A percentile compares a stretch with the other conserved stretches of the same genome.
These are phyloP conservation scores for Codiaeum variegatum DNA, from an alignment of 441 rosid genomes.

Conservation along the genomic window DNA sequence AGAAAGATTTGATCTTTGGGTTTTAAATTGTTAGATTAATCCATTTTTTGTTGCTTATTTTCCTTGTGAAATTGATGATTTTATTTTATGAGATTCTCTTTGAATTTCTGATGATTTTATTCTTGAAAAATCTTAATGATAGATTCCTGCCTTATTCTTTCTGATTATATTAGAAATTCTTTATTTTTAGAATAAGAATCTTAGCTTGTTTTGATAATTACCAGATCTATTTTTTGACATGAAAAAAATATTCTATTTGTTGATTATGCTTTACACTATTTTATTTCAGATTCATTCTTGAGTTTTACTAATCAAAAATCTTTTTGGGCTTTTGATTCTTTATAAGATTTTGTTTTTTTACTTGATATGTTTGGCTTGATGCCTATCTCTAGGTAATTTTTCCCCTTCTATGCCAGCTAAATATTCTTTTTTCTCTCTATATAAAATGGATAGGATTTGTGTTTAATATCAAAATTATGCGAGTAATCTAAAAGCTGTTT, in stretches of 20 bases:
- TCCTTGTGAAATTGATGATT: background rate
- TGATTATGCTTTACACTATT: background rate
- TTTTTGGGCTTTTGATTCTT: background rate
- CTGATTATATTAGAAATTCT: background rate
- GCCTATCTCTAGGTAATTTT: background rate
- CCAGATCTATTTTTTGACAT: background rate
- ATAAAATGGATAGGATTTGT: background rate
- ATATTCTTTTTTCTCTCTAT: background rate
- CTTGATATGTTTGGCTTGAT: background rate
- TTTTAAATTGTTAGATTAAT: background rate
- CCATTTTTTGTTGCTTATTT: background rate
- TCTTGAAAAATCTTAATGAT: background rate
- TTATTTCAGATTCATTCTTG: background rate
- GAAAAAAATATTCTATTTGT: background rate
- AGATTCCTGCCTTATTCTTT: background rate
- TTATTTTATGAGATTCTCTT: background rate
- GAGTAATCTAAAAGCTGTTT: background rate
- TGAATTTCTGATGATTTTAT: background rate
- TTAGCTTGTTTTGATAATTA: background rate
- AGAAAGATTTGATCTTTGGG: background rate
- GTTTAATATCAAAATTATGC: background rate
- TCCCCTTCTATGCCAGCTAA: background rate
- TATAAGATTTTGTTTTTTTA: background rate
- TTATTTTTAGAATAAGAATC: slow-evolving; percentile 7
- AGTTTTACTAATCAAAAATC: background rate